A percentile compares a stretch with the other conserved stretches of the same genome.
These are phyloP conservation scores for Neckera pumila DNA, from an alignment of 225 moss, liverwort and hornwort species.

Conservation along the genomic window DNA sequence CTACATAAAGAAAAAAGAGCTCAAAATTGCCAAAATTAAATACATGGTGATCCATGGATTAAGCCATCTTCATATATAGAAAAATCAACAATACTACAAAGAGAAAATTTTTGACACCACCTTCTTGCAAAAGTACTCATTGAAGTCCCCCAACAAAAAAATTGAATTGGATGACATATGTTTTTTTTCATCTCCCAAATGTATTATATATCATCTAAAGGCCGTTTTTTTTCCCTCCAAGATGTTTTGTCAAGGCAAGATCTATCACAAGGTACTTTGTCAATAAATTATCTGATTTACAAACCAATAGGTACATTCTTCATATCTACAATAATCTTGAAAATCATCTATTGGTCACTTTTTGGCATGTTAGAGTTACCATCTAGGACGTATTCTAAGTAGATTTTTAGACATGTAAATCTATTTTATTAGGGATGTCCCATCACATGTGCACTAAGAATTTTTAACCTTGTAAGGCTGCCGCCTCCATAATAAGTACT, in stretches of 20 bases:
- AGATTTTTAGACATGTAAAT: not conserved
- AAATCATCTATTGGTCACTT: not conserved
- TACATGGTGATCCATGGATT: too few relatives aligned
- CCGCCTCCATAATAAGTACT: rapidly evolving
- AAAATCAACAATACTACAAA: too few relatives aligned
- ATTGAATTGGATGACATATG: not conserved
- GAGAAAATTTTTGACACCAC: not conserved
- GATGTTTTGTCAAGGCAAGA: rapidly evolving
- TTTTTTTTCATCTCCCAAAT: not conserved
- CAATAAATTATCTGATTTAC: not conserved
- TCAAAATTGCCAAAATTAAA: too few relatives aligned
- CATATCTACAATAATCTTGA: not conserved
- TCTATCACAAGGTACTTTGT: not conserved
- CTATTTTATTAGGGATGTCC: rapidly evolving
- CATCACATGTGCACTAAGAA: not conserved
- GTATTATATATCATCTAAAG: not conserved
- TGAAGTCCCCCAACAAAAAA: not conserved
- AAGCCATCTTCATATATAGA: too few relatives aligned
- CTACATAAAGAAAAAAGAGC: too few relatives aligned
- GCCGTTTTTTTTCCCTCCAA: rapidly evolving
- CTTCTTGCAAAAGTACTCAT: not conserved
- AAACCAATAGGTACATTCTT: not conserved
- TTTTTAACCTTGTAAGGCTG: rapidly evolving
- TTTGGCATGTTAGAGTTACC: not conserved
- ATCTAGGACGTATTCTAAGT: not conserved